Percentiles rank a stretch among this genome's conserved stretches.
phyloP scores from a whole-genome alignment of 73 alveolate genomes.

The Tetrahymena thermophila region DNA sequence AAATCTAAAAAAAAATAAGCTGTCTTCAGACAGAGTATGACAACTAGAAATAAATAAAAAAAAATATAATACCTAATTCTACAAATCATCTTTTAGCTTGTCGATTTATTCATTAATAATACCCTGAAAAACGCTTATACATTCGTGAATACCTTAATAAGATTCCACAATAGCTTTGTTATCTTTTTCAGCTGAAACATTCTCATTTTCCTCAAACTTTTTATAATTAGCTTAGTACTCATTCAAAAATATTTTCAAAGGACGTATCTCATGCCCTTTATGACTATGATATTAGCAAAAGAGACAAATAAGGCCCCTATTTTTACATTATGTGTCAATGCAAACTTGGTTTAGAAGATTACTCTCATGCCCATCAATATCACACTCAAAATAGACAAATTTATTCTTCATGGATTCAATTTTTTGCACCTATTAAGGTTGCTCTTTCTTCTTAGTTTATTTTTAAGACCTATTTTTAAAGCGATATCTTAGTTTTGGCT shows the following conservation, averaged over 20 bases:
- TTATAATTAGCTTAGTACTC: background rate
- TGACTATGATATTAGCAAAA: background rate
- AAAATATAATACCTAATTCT: background rate
- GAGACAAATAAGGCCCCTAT: background rate
- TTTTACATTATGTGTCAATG: background rate
- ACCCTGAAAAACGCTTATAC: background rate
- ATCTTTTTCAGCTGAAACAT: background rate
- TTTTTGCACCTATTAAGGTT: background rate
- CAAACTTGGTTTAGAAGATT: background rate
- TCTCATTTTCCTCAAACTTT: background rate
- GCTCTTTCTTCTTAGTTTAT: background rate
- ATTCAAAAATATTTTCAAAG: background rate
- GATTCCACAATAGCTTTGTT: background rate
- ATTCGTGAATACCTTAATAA: background rate
- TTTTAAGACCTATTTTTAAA: background rate
- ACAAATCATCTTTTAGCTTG: background rate
- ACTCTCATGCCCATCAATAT: background rate
- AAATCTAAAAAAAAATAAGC: background rate
- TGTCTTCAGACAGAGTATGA: background rate
- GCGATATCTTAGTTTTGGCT: background rate
- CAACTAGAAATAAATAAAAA: background rate
- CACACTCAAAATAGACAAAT: background rate
- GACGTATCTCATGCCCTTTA: background rate
- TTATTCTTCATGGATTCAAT: background rate
- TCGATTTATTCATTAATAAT: background rate